phyloP scores from a whole-genome alignment of 2,329 filamentous ascomycete species.

The Diaporthe caulivora region DNA sequence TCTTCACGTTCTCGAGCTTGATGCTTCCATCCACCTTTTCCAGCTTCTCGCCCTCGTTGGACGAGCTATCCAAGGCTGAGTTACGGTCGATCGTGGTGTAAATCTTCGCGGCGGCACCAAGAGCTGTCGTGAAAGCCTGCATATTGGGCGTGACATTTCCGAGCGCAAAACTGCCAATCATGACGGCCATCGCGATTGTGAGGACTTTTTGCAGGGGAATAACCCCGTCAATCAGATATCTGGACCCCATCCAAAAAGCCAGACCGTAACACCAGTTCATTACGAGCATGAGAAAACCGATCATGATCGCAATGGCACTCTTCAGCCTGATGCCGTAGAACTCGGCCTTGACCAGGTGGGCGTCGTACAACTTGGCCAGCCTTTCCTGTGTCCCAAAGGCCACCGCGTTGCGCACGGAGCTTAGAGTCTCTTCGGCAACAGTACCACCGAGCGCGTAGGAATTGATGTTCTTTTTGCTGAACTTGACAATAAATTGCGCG shows the following conservation, averaged over 20 bases:
- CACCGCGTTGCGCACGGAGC: constrained; percentile 90
- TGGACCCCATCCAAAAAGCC: constrained; percentile 88
- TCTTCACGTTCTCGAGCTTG: constrained; percentile 84
- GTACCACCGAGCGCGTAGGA: constrained; percentile 88
- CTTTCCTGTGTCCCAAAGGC: constrained; percentile 96
- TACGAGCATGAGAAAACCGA: constrained; percentile 85
- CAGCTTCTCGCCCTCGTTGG: constrained; percentile 77
- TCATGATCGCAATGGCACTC: constrained; percentile 78
- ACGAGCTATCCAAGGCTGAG: constrained; percentile 85
- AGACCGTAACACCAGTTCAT: constrained; percentile 90
- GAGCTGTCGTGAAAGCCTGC: constrained; percentile 85
- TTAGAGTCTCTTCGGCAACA: constrained; percentile 93
- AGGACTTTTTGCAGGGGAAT: constrained; percentile 78
- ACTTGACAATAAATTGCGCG: constrained; percentile 82
- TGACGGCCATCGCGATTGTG: constrained; percentile 89
- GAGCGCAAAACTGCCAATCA: constrained; percentile 93
- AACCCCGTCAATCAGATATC: constrained; percentile 76
- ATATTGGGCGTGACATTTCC: constrained; percentile 88
- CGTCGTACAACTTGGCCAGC: constrained; percentile 87
- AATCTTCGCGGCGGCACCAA: constrained; percentile 91
- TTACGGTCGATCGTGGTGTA: constrained; percentile 91
- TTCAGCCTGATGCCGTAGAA: constrained; percentile 83
- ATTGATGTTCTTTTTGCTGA: constrained; percentile 80
- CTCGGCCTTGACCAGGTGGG: constrained; percentile 79
- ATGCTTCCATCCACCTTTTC: constrained; percentile 82